Percentiles rank a stretch among this genome's conserved stretches.
These are phyloP conservation scores for Copromyces sp. DNA, from an alignment of 495 filamentous ascomycete genomes.

Conservation along the genomic window DNA sequence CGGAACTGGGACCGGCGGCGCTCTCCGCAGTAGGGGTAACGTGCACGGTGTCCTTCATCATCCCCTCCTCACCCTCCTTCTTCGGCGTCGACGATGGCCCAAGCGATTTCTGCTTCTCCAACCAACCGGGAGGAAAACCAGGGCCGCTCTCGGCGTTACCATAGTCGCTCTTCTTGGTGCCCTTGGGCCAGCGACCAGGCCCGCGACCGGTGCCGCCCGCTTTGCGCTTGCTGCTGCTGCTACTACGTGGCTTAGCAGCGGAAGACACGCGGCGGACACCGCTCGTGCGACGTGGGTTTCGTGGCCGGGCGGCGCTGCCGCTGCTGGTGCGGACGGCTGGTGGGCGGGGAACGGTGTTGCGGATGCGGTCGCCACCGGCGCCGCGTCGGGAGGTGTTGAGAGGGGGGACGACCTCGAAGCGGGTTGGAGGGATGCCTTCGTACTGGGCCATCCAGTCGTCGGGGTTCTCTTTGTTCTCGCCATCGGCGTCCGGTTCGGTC, in stretches of 20 bases:
- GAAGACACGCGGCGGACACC: conserved; percentile 15
- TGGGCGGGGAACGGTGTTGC: conserved; percentile 23
- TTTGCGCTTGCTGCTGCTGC: conserved; percentile 29
- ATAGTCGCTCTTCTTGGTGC: conserved; percentile 47
- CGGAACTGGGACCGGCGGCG: neutral
- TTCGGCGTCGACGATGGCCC: conserved; percentile 10
- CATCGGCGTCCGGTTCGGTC: conserved; percentile 20
- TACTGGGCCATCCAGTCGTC: conserved; percentile 32
- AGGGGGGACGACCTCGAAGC: conserved; percentile 81
- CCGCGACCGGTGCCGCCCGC: conserved; percentile 44
- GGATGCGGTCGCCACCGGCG: conserved; percentile 18
- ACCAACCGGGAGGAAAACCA: conserved; percentile 41
- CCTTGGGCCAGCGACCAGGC: conserved; percentile 44
- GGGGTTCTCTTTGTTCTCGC: conserved; percentile 21
- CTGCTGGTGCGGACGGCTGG: conserved; percentile 18
- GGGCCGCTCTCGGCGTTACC: conserved; percentile 46
- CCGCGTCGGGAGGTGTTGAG: conserved; percentile 31
- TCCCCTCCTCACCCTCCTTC: conserved; percentile 3
- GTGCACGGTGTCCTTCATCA: conserved; percentile 1
- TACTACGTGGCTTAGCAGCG: conserved; percentile 20
- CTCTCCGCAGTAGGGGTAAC: neutral
- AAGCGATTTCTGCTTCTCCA: conserved; percentile 22
- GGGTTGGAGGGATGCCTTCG: conserved; percentile 56
- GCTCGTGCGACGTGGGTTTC: conserved; percentile 15
- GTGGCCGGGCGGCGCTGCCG: conserved; percentile 14